Evolutionary conservation across 371 early-diverging fungal species (phyloP).

Genomic region (Dentiscutata heterogama): DNA sequence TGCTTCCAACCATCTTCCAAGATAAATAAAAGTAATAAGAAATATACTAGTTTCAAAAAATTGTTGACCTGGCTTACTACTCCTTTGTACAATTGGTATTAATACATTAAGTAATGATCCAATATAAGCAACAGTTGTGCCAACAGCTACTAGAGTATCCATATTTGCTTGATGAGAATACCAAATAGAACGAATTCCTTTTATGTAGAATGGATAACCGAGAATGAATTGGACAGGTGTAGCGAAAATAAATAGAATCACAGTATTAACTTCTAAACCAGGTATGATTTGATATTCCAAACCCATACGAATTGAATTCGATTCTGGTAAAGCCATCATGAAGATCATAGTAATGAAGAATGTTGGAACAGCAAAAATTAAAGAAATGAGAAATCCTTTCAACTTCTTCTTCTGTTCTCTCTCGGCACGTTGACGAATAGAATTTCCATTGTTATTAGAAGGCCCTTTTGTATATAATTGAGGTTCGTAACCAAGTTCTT

Average conservation of each 20-base stretch:
- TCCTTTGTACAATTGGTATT: conserved; percentile 54
- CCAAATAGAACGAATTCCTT: conserved; percentile 65
- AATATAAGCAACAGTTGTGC: conserved; percentile 73
- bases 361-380: conserved; percentile 42
- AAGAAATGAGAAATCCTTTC: conserved; percentile 4
- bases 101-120: conserved; percentile 67
- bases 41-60: conserved; percentile 79
- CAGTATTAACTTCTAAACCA: conserved; percentile 32
- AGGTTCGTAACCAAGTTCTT: conserved; percentile 89
- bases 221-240: conserved; percentile 41
- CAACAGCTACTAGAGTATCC: conserved; percentile 76
- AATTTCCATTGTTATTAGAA: conserved; percentile 71
- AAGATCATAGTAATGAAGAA: conserved; percentile 43
- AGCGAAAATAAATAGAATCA: conserved; percentile 29
- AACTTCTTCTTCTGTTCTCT: conserved; percentile 6
- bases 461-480: conserved; percentile 68
- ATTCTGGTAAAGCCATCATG: conserved; percentile 17
- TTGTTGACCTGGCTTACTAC: conserved; percentile 46
- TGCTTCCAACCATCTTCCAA: conserved; percentile 78
- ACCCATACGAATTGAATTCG: neutral
- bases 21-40: conserved; percentile 73
- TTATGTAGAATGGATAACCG: conserved; percentile 77
- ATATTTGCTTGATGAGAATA: conserved; percentile 74
- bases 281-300: conserved; percentile 26
- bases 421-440: conserved; percentile 45